Base-by-base conservation (phyloP, 305 asterid species). In the Solanum hybrid region DNA sequence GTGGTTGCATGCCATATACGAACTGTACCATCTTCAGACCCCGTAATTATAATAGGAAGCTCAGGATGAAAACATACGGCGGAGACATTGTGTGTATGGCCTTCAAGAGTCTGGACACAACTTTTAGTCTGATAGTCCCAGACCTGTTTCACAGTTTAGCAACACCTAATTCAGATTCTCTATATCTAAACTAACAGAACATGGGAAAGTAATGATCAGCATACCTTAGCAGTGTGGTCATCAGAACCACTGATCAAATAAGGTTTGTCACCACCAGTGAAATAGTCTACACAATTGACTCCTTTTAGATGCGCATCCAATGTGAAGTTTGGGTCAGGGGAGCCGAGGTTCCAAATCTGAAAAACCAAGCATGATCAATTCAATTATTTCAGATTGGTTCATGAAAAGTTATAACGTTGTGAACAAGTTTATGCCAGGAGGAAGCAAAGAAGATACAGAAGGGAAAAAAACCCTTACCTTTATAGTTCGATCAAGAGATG, bases 121-220 rank as follows among this genome's bases (percentile, higher is more conserved):
- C 99, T 95, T 94, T 95, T 98, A 66, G 99, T 98, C 93, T 98
- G 99, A 92, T 96, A 98, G 89, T 98, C 99, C 99, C 99, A 98
- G 26, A 98, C 98, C 99, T 98, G 93, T 92, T 87, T 86, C 37
- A 85, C 79, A 93, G 90, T 73, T 90, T 85, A 87, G 14, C 34
- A 31, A 84, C 87, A 80, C 72, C 88, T 60, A 40, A 86, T 66
- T 31, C 19, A 81, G 86, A 86, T 89, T 80, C 29, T 75, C 72
- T 31, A 40, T 89, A 26, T 75, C 84, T 71, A 86, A 91, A 51
- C 87, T 88, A 91, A 42, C 42, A 84, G 29, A 78, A 91, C 51
- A 87, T 66, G 88, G 42, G 87, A 89, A 90, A 86, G 75, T 81
- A 86, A 82, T 10, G 82, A 88, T 69, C 82, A 69, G 88, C 89